phyloP scores from a whole-genome alignment of 768 basidiomycete genomes.

The Phallus indusiatus region DNA sequence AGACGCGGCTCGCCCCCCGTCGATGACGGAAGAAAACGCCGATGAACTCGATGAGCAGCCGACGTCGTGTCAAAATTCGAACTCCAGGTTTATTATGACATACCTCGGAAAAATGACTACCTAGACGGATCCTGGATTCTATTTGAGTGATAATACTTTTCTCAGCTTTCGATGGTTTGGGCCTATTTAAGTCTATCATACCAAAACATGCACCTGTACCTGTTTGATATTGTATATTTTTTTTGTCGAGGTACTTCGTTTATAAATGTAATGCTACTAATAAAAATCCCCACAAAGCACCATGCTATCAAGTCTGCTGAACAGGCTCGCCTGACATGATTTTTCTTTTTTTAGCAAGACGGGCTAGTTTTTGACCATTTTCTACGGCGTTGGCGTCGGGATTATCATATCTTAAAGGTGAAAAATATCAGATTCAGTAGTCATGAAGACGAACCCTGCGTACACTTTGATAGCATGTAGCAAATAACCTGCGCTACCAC shows the following conservation, averaged over 20 bases:
- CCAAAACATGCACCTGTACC: too few species aligned
- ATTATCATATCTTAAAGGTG: slow-evolving; percentile 46
- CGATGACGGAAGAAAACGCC: neutral
- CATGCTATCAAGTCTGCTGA: neutral
- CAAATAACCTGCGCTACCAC: slow-evolving; percentile 83
- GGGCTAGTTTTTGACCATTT: neutral
- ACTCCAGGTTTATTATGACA: too few species aligned
- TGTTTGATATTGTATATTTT: too few species aligned
- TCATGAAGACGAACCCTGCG: slow-evolving; percentile 11
- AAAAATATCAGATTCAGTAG: neutral
- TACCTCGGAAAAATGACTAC: too few species aligned
- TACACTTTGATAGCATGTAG: slow-evolving; percentile 85
- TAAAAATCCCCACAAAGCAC: too few species aligned
- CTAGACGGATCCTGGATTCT: too few species aligned
- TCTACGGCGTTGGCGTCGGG: slow-evolving; percentile 33
- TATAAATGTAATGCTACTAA: too few species aligned
- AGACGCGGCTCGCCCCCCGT: neutral
- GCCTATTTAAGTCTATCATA: too few species aligned
- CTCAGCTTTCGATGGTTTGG: too few species aligned
- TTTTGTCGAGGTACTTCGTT: too few species aligned
- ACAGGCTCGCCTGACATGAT: neutral
- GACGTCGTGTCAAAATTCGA: too few species aligned
- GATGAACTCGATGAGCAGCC: neutral
- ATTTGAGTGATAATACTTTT: too few species aligned
- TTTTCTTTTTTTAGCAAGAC: neutral